phyloP scores from a whole-genome alignment of 75 land plant genomes.

The Cunninghamia lanceolata region DNA sequence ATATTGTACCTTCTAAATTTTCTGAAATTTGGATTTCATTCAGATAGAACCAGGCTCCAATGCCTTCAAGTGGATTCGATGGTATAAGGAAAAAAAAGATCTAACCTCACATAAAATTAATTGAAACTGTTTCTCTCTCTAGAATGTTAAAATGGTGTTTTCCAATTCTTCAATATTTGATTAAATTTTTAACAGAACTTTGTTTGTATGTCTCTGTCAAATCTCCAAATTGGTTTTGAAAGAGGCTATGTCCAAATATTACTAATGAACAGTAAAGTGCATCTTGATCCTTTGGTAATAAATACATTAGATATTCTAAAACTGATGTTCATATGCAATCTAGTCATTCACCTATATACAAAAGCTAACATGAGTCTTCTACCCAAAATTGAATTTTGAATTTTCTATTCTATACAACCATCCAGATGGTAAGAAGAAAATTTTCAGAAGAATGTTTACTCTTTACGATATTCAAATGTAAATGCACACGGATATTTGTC shows the following conservation, averaged over 20 bases:
- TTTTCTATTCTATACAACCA: neutral
- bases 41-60: neutral
- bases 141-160: neutral
- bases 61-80: neutral
- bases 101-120: neutral
- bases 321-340: neutral
- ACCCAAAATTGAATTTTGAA: neutral
- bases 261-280: neutral
- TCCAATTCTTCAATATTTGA: neutral
- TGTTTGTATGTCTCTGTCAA: neutral
- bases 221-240: neutral
- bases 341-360: neutral
- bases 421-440: neutral
- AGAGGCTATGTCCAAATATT: neutral
- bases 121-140: neutral
- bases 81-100: neutral
- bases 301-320: neutral
- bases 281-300: neutral
- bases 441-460: neutral
- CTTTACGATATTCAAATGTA: neutral
- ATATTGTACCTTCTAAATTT: neutral
- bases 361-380: neutral
- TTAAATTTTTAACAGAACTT: neutral
- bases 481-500: neutral
- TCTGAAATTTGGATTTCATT: neutral